Conservation (phyloP, 23 red algal species). For the Gracilaria domingensis region DNA sequence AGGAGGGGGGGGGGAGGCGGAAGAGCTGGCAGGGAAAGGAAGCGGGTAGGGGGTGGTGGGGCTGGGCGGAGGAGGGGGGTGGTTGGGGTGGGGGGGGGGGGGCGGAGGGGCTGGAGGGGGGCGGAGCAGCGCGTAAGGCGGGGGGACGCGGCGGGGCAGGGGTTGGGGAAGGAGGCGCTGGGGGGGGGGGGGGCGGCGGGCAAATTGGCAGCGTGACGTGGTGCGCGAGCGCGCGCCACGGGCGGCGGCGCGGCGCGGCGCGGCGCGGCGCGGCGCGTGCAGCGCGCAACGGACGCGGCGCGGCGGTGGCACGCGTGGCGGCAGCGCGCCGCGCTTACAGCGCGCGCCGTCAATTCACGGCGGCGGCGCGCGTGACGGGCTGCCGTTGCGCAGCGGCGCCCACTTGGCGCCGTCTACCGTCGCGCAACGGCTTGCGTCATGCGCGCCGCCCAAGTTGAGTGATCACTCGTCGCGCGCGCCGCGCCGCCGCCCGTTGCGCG, state of each 20-base stretch:
- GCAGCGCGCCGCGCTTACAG: neutral
- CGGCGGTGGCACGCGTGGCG: constrained; percentile 25
- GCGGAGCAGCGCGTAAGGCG: no score
- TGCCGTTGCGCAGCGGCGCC: neutral
- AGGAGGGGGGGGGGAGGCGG: constrained; percentile 1
- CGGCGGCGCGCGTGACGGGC: constrained; percentile 1
- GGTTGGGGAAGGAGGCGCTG: no score
- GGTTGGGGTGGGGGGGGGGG: neutral
- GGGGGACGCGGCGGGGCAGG: neutral
- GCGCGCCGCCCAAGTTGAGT: neutral
- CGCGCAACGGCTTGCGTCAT: neutral
- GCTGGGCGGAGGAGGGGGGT: neutral
- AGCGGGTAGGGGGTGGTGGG: no score
- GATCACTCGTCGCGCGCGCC: neutral
- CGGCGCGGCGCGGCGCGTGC: neutral
- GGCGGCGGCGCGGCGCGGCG: neutral
- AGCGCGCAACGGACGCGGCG: neutral
- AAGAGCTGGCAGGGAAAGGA: no score
- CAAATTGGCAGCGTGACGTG: constrained; percentile 4
- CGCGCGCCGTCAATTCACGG: neutral
- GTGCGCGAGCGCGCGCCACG: neutral
- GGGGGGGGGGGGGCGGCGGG: neutral
- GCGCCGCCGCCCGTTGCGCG: neutral
- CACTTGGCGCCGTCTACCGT: neutral
- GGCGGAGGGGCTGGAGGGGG: no score